Percentiles rank a stretch among this genome's conserved stretches.
Conservation (phyloP, 2,329 filamentous ascomycete species). For the Monosporascus ibericus region DNA sequence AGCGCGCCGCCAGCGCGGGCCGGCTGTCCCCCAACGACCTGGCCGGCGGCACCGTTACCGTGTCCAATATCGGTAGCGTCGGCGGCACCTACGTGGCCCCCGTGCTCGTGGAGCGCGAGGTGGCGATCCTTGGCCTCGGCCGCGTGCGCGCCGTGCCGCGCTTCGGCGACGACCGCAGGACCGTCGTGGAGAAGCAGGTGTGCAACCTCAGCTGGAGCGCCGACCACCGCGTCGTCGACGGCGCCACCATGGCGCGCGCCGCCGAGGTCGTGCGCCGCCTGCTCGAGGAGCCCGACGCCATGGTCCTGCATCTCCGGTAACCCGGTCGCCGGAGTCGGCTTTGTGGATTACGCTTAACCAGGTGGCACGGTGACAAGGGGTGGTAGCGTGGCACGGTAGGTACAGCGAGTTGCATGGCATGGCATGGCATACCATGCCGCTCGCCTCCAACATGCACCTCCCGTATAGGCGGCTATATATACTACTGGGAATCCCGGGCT, state of each 20-base stretch:
- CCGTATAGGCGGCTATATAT: no score
- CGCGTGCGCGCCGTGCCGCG: conserved; percentile 74
- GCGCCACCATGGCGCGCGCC: conserved; percentile 87
- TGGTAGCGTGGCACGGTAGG: no score
- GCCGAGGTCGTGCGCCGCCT: conserved; percentile 72
- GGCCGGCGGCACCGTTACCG: conserved; percentile 81
- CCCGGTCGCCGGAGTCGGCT: no score
- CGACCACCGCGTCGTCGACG: conserved; percentile 90
- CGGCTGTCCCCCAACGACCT: conserved; percentile 72
- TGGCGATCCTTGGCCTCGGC: conserved; percentile 87
- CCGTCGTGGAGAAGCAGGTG: conserved; percentile 72
- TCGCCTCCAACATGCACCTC: no score
- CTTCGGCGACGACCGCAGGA: conserved; percentile 53
- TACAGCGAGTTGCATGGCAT: no score
- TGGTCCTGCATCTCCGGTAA: conserved; percentile 78
- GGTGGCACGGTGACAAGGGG: no score
- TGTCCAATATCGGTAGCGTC: conserved; percentile 94
- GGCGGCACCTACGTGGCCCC: conserved; percentile 89
- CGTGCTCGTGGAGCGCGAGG: conserved; percentile 83
- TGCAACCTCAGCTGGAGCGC: conserved; percentile 95
- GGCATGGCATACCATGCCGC: no score
- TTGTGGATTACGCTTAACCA: no score
- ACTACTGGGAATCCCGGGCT: no score
- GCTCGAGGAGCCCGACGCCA: conserved; percentile 78
- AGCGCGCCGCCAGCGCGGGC: conserved; percentile 65